phyloP scores from a whole-genome alignment of 345 rosid genomes.

The Eucalyptus marginata region DNA sequence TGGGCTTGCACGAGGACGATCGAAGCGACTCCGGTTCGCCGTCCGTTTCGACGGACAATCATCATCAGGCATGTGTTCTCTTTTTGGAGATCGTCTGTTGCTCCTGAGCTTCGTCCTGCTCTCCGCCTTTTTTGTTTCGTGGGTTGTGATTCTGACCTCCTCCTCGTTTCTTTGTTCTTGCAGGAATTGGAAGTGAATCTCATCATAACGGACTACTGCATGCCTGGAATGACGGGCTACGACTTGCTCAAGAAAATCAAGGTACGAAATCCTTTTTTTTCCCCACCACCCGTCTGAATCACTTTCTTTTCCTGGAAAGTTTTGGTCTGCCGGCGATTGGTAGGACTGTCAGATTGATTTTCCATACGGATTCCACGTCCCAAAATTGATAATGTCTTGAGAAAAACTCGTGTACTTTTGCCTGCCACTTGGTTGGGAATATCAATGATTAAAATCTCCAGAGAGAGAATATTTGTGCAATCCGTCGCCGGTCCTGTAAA shows the following conservation, averaged over 20 bases:
- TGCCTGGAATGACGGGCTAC: constrained; percentile 85
- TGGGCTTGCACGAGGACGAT: constrained; percentile 41
- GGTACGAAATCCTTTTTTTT: constrained; percentile 4
- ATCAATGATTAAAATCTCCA: neutral
- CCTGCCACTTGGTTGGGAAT: neutral
- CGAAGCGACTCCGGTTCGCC: constrained; percentile 6
- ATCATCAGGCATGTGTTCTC: constrained; percentile 9
- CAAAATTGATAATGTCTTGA: neutral
- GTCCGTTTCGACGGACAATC: constrained; percentile 8
- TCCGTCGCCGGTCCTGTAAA: neutral
- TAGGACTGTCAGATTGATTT: neutral
- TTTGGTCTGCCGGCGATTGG: neutral
- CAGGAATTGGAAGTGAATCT: constrained; percentile 56
- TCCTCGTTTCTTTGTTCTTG: neutral
- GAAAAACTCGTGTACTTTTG: neutral
- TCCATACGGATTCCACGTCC: neutral
- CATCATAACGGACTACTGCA: constrained; percentile 67
- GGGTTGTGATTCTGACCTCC: neutral
- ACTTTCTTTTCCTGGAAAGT: neutral
- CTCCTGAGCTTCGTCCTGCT: neutral
- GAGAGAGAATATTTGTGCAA: neutral
- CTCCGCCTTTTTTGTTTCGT: neutral
- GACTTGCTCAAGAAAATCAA: constrained; percentile 69
- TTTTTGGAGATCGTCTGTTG: neutral
- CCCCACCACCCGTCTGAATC: neutral